phyloP scores from a whole-genome alignment of 2,329 filamentous ascomycete species.

The Colletotrichum sp. region DNA sequence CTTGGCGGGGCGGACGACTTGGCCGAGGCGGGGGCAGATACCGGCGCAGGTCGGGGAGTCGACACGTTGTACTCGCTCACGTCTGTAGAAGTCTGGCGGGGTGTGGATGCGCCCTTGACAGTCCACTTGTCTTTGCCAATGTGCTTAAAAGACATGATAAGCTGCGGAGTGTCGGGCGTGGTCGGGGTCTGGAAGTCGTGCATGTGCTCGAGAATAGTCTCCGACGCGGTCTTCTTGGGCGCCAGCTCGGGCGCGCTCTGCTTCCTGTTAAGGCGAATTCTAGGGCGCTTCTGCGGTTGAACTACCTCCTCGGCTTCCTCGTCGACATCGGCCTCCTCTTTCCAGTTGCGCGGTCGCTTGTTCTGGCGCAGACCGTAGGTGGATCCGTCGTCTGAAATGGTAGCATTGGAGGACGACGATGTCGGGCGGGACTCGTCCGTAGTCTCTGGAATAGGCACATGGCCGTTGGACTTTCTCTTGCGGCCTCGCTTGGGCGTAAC shows the following conservation, averaged over 20 bases:
- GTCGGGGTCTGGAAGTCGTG: not conserved
- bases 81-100: constrained; percentile 20
- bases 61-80: constrained; percentile 1
- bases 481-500: constrained; percentile 15
- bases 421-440: constrained; percentile 56
- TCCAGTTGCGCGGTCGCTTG: constrained; percentile 60
- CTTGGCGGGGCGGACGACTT: constrained; percentile 20
- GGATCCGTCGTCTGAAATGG: constrained; percentile 29
- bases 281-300: constrained; percentile 36
- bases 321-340: constrained; percentile 50
- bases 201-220: constrained; percentile 10
- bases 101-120: not conserved
- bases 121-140: constrained; percentile 15
- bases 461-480: constrained; percentile 17
- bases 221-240: not conserved
- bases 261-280: constrained; percentile 21
- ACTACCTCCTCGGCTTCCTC: constrained; percentile 38
- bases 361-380: constrained; percentile 20
- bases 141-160: constrained; percentile 15
- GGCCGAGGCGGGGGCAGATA: constrained; percentile 19
- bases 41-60: constrained; percentile 7
- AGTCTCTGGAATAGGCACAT: constrained; percentile 12
- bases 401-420: constrained; percentile 58
- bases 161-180: not conserved
- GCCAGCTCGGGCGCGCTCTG: constrained; percentile 2